phyloP scores from a whole-genome alignment of 1,284 basidiomycete species.

The Puccinia novopanici region DNA sequence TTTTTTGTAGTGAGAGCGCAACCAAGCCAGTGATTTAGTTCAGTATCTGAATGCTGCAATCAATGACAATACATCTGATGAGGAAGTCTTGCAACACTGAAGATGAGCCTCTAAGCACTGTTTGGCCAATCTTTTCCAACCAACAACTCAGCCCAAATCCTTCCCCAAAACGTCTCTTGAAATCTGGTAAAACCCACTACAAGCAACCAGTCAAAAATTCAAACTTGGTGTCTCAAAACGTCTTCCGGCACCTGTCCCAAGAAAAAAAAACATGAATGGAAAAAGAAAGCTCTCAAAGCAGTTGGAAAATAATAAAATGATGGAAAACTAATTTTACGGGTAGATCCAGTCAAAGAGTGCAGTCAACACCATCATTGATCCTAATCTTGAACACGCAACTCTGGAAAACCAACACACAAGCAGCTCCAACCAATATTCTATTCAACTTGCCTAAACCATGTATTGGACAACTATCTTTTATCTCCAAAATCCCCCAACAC shows the following conservation, averaged over 20 bases:
- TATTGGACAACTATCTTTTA: not conserved
- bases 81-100: not conserved
- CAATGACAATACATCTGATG: not conserved
- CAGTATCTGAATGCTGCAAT: not conserved
- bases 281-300: not conserved
- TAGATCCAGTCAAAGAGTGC: not conserved
- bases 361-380: not conserved
- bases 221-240: not conserved
- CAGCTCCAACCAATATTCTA: not conserved
- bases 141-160: too few species aligned
- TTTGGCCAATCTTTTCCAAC: not conserved
- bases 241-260: not conserved
- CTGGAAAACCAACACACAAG: not conserved
- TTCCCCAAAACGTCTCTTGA: not conserved
- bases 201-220: not conserved
- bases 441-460: not conserved
- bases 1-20: too few species aligned
- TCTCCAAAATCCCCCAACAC: not conserved
- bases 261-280: conserved; percentile 13
- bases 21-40: not conserved
- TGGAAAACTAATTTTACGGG: not conserved
- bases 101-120: not conserved
- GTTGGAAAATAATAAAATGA: not conserved
- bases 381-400: not conserved
- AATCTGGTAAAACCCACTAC: not conserved